Conservation (phyloP, 805 yeast genomes). For the Sugiyamaella smithiae region DNA sequence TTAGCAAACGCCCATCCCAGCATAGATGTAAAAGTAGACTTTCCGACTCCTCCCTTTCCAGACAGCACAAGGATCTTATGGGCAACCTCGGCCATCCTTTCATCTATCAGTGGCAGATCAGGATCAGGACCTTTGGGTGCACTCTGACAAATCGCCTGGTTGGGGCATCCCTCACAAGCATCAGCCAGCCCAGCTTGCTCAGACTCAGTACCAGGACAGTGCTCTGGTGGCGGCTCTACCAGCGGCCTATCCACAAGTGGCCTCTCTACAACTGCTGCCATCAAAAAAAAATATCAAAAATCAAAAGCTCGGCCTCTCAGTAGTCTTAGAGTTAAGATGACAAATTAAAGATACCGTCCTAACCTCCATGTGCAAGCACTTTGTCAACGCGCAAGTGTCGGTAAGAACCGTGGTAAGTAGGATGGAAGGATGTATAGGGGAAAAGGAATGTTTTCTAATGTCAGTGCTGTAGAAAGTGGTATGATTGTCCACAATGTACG, state of each 20-base stretch:
- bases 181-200: slow-evolving; percentile 91
- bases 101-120: slow-evolving; percentile 73
- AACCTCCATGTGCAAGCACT: slow-evolving; percentile 31
- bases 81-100: slow-evolving; percentile 57
- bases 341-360: slow-evolving; percentile 4
- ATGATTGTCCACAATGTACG: slow-evolving; percentile 36
- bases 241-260: neutral
- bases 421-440: neutral
- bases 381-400: slow-evolving; percentile 35
- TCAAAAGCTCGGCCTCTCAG: too few relatives aligned
- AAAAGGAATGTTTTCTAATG: neutral
- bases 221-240: slow-evolving; percentile 75
- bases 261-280: slow-evolving; percentile 1
- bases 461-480: slow-evolving; percentile 34
- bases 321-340: neutral
- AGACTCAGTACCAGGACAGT: slow-evolving; percentile 97
- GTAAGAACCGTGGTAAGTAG: slow-evolving; percentile 30
- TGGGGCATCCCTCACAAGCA: slow-evolving; percentile 94
- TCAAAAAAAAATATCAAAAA: too few relatives aligned
- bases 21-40: slow-evolving; percentile 93
- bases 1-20: slow-evolving; percentile 91
- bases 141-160: slow-evolving; percentile 83
- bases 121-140: slow-evolving; percentile 90
- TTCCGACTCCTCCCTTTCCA: slow-evolving; percentile 88
- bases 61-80: slow-evolving; percentile 78